Evolutionary conservation across 768 basidiomycete genomes (phyloP), one percentile per base, ranked within the genome.

Genomic region (Tephrocybe rancida): DNA sequence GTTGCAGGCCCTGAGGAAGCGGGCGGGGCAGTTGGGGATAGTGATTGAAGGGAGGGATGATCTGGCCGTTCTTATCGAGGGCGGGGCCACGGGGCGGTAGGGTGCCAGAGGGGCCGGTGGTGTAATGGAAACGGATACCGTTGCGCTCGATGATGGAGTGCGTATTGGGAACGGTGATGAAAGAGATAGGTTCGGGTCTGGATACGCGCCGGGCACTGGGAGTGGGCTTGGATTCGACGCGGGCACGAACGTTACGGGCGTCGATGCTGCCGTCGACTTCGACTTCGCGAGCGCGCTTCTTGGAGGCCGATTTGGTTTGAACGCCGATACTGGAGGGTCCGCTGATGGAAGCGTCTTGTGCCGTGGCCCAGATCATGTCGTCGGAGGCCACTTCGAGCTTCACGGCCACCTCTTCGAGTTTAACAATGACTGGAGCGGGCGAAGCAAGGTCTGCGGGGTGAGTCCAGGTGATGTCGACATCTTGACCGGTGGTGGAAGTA

Each of bases 41-140:
- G 39, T 58, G 60, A 30, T 60, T 56, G 45, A 54, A 60, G 10
- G 58, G 60, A 16, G 18, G 26, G 39, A 19, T 22, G 29, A 18
- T n/a, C 10, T 24, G 41, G 7, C 22, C 25, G 41, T 19, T 26
- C 5, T 48, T 39, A 18, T 22, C 34, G 29, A 32, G 6, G 30
- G n/a, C n/a, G n/a, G n/a, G n/a, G n/a, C n/a, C 3, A 16, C 14
- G 27, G 44, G 37, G 1, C n/a, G 22, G 43, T 11, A 30, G 48
- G 27, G 30, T 21, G 38, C 42, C n/a, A n/a, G 53, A 32, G 35
- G 35, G 35, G 47, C 42, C 34, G 29, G 16, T 24, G 30, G 21
- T n/a, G 6, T 6, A 16, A 32, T 39, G 22, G 41, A 8, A 19
- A 30, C 25, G 46, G 35, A 35, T 37, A 26, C 51, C 35, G 14